Conservation (phyloP, 1,284 basidiomycete genomes). For the Trametes polyzona region DNA sequence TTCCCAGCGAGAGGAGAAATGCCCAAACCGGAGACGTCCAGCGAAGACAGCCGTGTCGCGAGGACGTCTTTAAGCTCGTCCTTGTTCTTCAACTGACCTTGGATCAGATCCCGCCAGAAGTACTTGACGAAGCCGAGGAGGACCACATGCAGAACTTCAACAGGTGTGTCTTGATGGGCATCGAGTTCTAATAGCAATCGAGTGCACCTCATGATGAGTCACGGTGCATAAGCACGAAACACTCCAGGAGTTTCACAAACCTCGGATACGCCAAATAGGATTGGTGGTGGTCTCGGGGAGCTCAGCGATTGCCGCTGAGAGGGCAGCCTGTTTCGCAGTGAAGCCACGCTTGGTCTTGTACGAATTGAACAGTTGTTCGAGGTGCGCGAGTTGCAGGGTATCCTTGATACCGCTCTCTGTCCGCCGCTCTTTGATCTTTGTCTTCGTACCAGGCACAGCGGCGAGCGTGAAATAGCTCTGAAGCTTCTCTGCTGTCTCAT, state of each 20-base stretch:
- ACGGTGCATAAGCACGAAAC: too few relatives aligned
- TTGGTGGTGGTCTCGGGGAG: too few relatives aligned
- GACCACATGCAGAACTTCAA: constrained; percentile 42
- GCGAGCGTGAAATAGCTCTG: background rate
- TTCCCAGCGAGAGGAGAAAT: constrained; percentile 22
- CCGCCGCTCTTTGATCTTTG: background rate
- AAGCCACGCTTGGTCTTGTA: background rate
- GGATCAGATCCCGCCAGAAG: constrained; percentile 41
- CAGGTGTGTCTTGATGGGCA: constrained; percentile 39
- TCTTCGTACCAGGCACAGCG: background rate
- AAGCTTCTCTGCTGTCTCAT: background rate
- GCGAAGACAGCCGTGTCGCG: constrained; percentile 26
- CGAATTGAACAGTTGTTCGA: too few relatives aligned
- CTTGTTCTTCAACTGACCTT: constrained; percentile 13
- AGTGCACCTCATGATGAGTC: too few relatives aligned
- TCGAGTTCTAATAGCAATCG: too few relatives aligned
- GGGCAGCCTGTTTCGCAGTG: constrained; percentile 7
- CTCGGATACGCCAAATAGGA: constrained; percentile 27
- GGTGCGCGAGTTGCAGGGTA: too few relatives aligned
- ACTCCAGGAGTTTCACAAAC: constrained; percentile 1
- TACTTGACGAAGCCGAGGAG: constrained; percentile 44
- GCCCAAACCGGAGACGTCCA: constrained; percentile 33
- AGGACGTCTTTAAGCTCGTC: constrained; percentile 26
- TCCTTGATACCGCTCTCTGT: too few relatives aligned
- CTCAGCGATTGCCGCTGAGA: too few relatives aligned